Evolutionary conservation across 495 filamentous ascomycete species (phyloP), one percentile per base, ranked within the genome.

Genomic region (Aspergillus heteromorphus): DNA sequence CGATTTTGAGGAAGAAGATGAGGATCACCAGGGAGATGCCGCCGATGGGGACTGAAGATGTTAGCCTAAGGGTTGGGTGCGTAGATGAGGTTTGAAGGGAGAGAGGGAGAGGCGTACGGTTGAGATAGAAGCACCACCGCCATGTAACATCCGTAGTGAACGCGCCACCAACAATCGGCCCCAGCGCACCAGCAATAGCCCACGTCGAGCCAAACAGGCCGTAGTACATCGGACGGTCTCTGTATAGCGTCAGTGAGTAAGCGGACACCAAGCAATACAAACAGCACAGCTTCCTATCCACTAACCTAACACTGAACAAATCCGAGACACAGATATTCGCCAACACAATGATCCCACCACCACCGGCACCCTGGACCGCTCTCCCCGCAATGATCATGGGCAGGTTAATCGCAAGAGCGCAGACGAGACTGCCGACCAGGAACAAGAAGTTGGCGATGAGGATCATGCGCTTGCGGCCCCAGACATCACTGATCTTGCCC

Each of bases 401-500:
- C 57, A 95, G 83, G 45, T 76, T 85, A 29, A 73, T 74, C 16
- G 85, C 79, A 29, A 90, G 60, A 1, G 81, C 91, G 51, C 85
- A 83, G 38, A 95, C 75, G 54, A 95, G 69, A 55, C 83, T 87
- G 4, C 86, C 89, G 9, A 90, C 65, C 59, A 92, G 83, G 73
- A 96, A 96, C 20, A 89, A 66, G 19, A 75, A 70, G 38, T 86
- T 88, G 31, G 89, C 87, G 1, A 85, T 49, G 9, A 96, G 71
- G 43, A 95, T 73, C 48, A 93, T 85, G 2, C 80, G 83, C 63
- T 95, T 96, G 20, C 91, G 81, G 0, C 91, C 91, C 78, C 84
- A 95, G 53, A 96, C 92, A 62, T 95, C 91, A 58, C 81, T 85
- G 34, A 92, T 69, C 64, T 91, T 91, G n/a, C 87, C 89, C 88